Base-by-base conservation (phyloP, 345 rosid genomes). In the Rubroshorea leprosula region DNA sequence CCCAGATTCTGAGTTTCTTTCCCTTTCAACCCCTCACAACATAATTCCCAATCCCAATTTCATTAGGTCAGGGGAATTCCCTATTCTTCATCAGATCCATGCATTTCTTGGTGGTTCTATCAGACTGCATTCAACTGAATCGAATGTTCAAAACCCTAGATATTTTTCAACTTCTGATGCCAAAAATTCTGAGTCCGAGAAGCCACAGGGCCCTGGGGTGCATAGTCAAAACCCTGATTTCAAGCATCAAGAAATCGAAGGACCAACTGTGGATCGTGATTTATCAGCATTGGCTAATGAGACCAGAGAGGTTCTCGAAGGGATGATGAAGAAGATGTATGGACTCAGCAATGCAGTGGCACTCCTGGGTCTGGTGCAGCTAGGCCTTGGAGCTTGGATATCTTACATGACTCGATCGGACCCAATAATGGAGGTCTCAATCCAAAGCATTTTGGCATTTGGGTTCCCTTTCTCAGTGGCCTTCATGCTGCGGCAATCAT, bases 181-280 rank as follows among this genome's bases (percentile, higher is more conserved):
- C n/a, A n/a, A n/a, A 5, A 19, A 63, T 24, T 1, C 70, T 2
- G 75, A 62, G 19, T n/a, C 63, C 0, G 72, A 67, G 47, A 39
- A 83, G n/a, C 46, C 65, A 7, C 51, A 20, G 6, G 68, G 47
- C 5, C 22, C 58, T 35, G 63, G 63, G 24, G 46, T 68, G 16
- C 62, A 55, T 14, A 84, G 76, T 61, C 65, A 78, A 60, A 84
- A 74, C 67, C 75, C 79, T 3, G 72, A 79, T 54, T 81, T 84
- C 81, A 85, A 89, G 78, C 95, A 87, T 78, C 99, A 86, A 58
- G 97, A 93, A 69, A 86, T 93, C 68, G 94, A 87, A 62, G 99
- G 97, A 0, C 94, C 96, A 0, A 93, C 99, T 0, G 96, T 85
- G 19, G 97, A 89, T 43, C 81, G 97, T 5, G 96, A 93, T 66